Conservation (phyloP, 208 protist species). For the Trypanosoma caninum region DNA sequence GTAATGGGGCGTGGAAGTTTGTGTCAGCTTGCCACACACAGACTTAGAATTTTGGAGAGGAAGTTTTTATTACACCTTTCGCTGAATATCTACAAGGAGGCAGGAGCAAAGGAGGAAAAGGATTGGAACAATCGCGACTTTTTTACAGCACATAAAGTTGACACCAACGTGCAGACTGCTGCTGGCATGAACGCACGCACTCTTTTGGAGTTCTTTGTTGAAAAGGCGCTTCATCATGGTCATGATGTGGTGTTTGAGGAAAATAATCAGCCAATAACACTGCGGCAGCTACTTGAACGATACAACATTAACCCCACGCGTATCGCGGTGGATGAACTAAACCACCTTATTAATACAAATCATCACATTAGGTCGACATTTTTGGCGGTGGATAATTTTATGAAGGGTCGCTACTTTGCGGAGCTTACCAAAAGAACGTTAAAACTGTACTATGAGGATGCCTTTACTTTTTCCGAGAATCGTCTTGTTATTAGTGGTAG, state of each 20-base stretch:
- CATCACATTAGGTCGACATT: conserved; percentile 69
- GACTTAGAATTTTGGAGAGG: conserved; percentile 88
- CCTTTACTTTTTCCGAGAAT: conserved; percentile 85
- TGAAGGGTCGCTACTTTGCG: conserved; percentile 92
- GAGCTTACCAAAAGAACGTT: conserved; percentile 88
- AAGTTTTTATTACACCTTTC: conserved; percentile 93
- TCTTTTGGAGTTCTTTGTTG: conserved; percentile 87
- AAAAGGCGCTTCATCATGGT: conserved; percentile 85
- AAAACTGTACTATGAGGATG: conserved; percentile 78
- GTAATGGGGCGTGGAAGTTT: conserved; percentile 49
- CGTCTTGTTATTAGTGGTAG: conserved; percentile 76
- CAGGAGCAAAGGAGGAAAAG: conserved; percentile 73
- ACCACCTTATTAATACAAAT: conserved; percentile 74
- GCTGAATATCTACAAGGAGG: conserved; percentile 89
- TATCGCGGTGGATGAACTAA: conserved; percentile 87
- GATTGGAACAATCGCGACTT: conserved; percentile 91
- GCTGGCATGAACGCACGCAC: conserved; percentile 83
- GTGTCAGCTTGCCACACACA: conserved; percentile 80
- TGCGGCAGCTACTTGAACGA: conserved; percentile 68
- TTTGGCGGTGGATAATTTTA: conserved; percentile 82
- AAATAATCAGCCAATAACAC: conserved; percentile 68
- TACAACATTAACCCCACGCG: conserved; percentile 71
- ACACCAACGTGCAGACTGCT: conserved; percentile 90
- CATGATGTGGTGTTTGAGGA: conserved; percentile 89
- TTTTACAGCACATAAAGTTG: conserved; percentile 89